A percentile compares a stretch with the other conserved stretches of the same genome.
phyloP scores from a whole-genome alignment of 139 green algal genomes.

The Chlamydomonas eustigma region DNA sequence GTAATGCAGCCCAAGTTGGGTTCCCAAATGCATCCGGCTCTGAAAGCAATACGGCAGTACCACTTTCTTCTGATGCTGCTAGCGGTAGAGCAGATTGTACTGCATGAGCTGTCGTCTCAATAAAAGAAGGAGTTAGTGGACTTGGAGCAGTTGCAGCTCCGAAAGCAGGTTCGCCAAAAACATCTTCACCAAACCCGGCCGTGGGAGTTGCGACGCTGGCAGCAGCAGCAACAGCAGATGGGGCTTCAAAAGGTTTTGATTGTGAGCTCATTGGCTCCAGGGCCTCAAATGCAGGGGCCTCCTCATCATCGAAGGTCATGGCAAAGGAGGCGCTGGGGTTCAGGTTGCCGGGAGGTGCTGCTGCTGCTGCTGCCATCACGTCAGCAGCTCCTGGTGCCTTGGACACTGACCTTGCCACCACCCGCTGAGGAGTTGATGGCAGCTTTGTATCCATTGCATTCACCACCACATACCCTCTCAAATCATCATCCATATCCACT shows the following conservation, averaged over 20 bases:
- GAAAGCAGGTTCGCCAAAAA: too few species aligned
- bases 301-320: neutral
- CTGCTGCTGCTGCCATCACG: neutral
- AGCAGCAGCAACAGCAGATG: neutral
- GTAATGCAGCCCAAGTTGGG: neutral
- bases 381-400: neutral
- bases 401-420: neutral
- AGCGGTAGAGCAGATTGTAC: neutral
- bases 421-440: neutral
- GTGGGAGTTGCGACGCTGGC: neutral
- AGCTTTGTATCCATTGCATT: neutral
- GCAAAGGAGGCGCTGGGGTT: neutral
- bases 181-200: neutral
- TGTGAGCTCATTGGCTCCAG: too few species aligned
- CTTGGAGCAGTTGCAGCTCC: too few species aligned
- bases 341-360: neutral
- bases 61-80: neutral
- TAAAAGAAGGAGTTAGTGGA: too few species aligned
- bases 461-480: neutral
- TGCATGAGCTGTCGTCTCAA: neutral
- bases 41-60: neutral
- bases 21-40: neutral
- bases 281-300: neutral
- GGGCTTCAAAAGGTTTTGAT: neutral
- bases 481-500: neutral